Conservation (phyloP, 805 yeast species). For the Starmerella potacharoeniae region DNA sequence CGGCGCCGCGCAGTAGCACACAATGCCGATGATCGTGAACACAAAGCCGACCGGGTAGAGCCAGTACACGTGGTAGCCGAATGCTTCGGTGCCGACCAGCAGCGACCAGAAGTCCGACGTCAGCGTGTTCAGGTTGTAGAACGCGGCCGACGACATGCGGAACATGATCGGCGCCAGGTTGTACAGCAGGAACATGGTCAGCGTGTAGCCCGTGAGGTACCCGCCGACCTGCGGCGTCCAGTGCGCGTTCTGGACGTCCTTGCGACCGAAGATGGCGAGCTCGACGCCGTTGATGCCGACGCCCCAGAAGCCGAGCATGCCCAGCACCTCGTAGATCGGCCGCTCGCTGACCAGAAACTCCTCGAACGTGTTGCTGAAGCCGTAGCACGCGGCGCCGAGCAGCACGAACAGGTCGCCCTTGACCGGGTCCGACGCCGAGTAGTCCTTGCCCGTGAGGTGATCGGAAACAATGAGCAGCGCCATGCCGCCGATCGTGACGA, state of each 20-base stretch:
- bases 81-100: constrained; percentile 35
- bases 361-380: constrained; percentile 35
- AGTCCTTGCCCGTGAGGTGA: constrained; percentile 33
- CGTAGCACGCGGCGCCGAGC: constrained; percentile 37
- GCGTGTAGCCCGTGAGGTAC: constrained; percentile 35
- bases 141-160: constrained; percentile 38
- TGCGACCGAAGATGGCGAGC: constrained; percentile 35
- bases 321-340: constrained; percentile 36
- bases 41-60: constrained; percentile 39
- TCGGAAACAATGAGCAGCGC: constrained; percentile 35
- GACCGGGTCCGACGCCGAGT: constrained; percentile 32
- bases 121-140: constrained; percentile 34
- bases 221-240: constrained; percentile 35
- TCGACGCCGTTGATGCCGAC: constrained; percentile 36
- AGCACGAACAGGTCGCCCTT: constrained; percentile 37
- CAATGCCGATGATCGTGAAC: constrained; percentile 33
- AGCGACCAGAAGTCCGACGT: constrained; percentile 39
- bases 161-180: constrained; percentile 34
- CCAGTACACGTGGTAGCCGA: constrained; percentile 37
- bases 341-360: constrained; percentile 36
- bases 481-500: constrained; percentile 35
- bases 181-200: constrained; percentile 33
- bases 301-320: constrained; percentile 36
- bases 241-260: constrained; percentile 28
- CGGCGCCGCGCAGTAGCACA: constrained; percentile 32